These are phyloP conservation scores for Tylopilus felleus DNA, from an alignment of 768 basidiomycete species.

Conservation along the genomic window DNA sequence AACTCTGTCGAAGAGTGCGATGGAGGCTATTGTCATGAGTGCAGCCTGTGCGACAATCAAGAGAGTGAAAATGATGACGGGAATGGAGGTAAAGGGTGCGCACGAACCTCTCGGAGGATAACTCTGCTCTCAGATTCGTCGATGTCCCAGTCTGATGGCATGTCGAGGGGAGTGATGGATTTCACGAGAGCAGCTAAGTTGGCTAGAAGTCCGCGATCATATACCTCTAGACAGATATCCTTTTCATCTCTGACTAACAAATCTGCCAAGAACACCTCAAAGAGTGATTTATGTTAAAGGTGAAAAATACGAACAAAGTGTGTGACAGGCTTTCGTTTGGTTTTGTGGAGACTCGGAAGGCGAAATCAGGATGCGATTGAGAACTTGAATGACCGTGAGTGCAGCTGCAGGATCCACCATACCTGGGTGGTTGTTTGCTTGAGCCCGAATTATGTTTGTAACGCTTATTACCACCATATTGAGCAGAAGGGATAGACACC, in stretches of 20 bases:
- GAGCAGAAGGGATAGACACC: neutral
- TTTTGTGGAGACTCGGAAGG: conserved; percentile 39
- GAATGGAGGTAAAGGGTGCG: neutral
- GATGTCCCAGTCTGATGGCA: conserved; percentile 55
- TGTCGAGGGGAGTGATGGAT: conserved; percentile 49
- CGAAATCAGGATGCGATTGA: conserved; percentile 56
- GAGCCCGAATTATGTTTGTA: conserved; percentile 59
- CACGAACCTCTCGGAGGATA: conserved; percentile 59
- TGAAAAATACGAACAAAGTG: conserved; percentile 54
- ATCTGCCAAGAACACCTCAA: conserved; percentile 34
- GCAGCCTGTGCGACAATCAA: conserved; percentile 47
- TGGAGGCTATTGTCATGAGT: conserved; percentile 68
- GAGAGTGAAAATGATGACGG: neutral
- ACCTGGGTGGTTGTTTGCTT: conserved; percentile 28
- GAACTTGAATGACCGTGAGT: conserved; percentile 64
- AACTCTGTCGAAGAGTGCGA: conserved; percentile 70
- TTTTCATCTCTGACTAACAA: conserved; percentile 70
- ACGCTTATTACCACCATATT: conserved; percentile 37
- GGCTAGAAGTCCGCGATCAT: conserved; percentile 63
- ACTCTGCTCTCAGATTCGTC: conserved; percentile 60
- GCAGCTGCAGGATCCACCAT: conserved; percentile 44
- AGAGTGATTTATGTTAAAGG: neutral
- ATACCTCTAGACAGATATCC: conserved; percentile 62
- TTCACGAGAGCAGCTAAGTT: conserved; percentile 52
- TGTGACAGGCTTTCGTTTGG: conserved; percentile 69